Base-by-base conservation (phyloP, 495 filamentous ascomycete species). In the Amorphotheca resinae region DNA sequence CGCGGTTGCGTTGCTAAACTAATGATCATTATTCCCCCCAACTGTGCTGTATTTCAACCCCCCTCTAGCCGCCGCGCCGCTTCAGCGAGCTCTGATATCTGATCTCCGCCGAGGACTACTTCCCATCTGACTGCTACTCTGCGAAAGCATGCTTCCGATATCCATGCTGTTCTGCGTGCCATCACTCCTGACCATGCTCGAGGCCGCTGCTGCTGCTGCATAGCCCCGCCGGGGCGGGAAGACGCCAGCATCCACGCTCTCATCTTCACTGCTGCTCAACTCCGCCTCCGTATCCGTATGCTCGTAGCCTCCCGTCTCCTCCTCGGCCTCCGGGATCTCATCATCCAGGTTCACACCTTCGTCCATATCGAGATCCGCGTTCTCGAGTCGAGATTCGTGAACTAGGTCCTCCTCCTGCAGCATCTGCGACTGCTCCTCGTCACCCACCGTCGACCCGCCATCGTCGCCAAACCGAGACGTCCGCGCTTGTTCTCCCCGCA, bases 271-370 rank as follows among this genome's bases (percentile, higher is more conserved):
- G 43, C 62, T 68, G 32, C 52, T 64, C 16, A 82, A 60, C 43
- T 79, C 76, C n/a, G 69, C 72, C 49, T 89, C 84, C 5, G 83
- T 86, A 61, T 93, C 86, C 16, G 86, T 93, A 53, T 93, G 86
- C 61, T 84, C 75, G 52, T 82, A 84, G 46, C 72, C 70, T 4
- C 69, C 74, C 1, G 21, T 22, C 34, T 59, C 60, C 38, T 69
- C 69, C n/a, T n/a, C n/a, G 12, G 77, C 79, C 48, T 81, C 77
- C 22, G 79, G 79, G 20, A 83, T 69, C 47, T 78, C 74, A 28
- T 76, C 77, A 55, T 83, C 79, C 4, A 83, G 62, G 55, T 83
- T 66, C 4, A 60, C 68, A 37, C 66, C 69, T 66, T 76, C 74
- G 42, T 64, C 70, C 59, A 73, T 61, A 34, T 65, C 65, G 17